A percentile compares a stretch with the other conserved stretches of the same genome.
These are phyloP conservation scores for Lavandula angustifolia DNA, from an alignment of 257 asterid species.

Conservation along the genomic window DNA sequence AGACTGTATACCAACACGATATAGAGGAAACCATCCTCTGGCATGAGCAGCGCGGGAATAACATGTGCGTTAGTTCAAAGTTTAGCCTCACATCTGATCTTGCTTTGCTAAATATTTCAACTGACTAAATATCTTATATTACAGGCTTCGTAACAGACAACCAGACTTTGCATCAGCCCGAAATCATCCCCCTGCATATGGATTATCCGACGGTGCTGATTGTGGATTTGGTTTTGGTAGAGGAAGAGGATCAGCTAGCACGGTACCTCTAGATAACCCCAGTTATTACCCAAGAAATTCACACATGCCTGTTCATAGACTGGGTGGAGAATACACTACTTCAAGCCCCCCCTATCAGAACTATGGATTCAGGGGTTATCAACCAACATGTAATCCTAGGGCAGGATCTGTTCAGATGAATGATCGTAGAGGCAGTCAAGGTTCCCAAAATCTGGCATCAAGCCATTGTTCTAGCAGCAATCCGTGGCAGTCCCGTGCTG, in stretches of 20 bases:
- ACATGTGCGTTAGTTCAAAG: slow-evolving; percentile 5
- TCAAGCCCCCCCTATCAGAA: neutral
- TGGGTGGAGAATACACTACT: neutral
- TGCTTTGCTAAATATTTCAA: neutral
- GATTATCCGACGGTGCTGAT: neutral
- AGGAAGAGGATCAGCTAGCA: neutral
- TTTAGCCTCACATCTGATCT: neutral
- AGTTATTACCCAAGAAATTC: neutral
- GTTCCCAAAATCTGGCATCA: slow-evolving; percentile 12
- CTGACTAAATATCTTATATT: neutral
- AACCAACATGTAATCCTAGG: neutral
- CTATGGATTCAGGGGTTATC: neutral
- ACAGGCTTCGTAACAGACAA: slow-evolving; percentile 23
- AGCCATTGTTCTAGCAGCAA: neutral
- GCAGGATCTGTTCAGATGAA: neutral
- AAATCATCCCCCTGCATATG: neutral
- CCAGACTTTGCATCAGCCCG: neutral
- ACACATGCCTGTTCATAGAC: neutral
- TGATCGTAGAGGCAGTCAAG: slow-evolving; percentile 2
- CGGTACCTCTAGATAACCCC: neutral
- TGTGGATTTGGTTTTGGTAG: neutral
- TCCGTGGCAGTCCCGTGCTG: neutral
- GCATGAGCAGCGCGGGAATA: slow-evolving; percentile 26
- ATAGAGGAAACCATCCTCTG: slow-evolving; percentile 32
- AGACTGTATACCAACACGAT: slow-evolving; percentile 29